A percentile compares a stretch with the other conserved stretches of the same genome.
Conservation (phyloP, 2,329 filamentous ascomycete genomes). For the Epichloe typhina region DNA sequence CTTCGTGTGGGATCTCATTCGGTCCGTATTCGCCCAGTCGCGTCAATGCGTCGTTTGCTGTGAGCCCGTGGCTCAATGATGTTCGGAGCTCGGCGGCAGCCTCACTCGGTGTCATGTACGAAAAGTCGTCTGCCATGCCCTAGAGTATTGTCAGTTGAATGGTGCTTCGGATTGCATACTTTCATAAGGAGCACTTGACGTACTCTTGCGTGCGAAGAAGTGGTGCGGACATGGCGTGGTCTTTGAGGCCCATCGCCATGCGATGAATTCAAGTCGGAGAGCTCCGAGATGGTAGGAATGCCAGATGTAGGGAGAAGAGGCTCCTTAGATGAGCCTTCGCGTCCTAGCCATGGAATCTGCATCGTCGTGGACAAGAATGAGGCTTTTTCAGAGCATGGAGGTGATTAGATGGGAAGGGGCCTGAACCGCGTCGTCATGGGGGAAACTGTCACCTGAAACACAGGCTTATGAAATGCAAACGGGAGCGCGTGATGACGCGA, state of each 20-base stretch:
- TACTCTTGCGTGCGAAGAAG: slow-evolving; percentile 43
- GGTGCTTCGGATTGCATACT: not conserved
- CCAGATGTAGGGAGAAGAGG: slow-evolving; percentile 22
- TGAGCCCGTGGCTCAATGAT: slow-evolving; percentile 70
- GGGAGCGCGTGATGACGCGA: too few species aligned
- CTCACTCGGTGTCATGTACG: slow-evolving; percentile 61
- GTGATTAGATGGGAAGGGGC: slow-evolving; percentile 8
- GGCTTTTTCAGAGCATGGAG: slow-evolving; percentile 6
- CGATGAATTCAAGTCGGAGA: slow-evolving; percentile 10
- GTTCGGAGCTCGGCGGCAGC: slow-evolving; percentile 66
- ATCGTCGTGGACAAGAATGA: slow-evolving; percentile 16
- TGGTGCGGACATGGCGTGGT: slow-evolving; percentile 31
- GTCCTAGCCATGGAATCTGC: slow-evolving; percentile 26
- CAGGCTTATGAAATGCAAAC: not conserved
- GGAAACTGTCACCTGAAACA: not conserved
- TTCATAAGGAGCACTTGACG: slow-evolving; percentile 9
- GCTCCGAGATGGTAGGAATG: slow-evolving; percentile 20
- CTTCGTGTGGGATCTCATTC: slow-evolving; percentile 90
- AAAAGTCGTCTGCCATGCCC: slow-evolving; percentile 46
- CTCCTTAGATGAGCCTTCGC: slow-evolving; percentile 17
- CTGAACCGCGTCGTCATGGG: slow-evolving; percentile 7
- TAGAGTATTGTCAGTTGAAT: slow-evolving; percentile 13
- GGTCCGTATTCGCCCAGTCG: slow-evolving; percentile 71
- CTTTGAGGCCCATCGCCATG: slow-evolving; percentile 16
- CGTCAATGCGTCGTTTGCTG: slow-evolving; percentile 66